A percentile compares a stretch with the other conserved stretches of the same genome.
Evolutionary conservation across 768 basidiomycete genomes (phyloP).

Genomic region (Trametes coccinea): DNA sequence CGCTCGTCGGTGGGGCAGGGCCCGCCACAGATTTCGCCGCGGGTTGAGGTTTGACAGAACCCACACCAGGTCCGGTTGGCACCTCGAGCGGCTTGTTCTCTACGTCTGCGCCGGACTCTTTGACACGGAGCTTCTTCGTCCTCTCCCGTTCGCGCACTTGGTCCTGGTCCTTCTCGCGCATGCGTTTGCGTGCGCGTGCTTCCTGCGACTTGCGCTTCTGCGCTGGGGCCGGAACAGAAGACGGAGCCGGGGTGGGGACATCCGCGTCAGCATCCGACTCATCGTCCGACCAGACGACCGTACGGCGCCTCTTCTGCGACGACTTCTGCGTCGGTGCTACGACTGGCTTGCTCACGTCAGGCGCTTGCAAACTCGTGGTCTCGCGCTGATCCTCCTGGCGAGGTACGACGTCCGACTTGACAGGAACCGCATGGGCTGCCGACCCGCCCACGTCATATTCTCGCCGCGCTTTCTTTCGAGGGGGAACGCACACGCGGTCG

Average conservation of each 20-base stretch:
- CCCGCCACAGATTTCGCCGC: background rate
- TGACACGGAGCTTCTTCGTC: background rate
- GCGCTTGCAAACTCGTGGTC: background rate
- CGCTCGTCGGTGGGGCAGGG: conserved; percentile 6
- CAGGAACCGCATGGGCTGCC: background rate
- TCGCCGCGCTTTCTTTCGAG: conserved; percentile 11
- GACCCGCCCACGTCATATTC: background rate
- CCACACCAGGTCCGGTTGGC: background rate
- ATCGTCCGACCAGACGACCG: conserved; percentile 20
- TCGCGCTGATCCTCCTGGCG: background rate
- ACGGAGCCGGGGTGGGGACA: background rate
- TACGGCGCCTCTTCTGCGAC: conserved; percentile 14
- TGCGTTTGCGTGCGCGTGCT: conserved; percentile 6
- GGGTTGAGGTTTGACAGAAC: background rate
- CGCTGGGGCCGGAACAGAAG: background rate
- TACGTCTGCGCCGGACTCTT: background rate
- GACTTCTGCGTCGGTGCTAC: background rate
- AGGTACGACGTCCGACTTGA: background rate
- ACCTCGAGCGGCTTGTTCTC: conserved; percentile 14
- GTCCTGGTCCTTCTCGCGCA: background rate
- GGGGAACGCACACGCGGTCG: background rate
- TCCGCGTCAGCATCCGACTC: conserved; percentile 18
- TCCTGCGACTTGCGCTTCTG: background rate
- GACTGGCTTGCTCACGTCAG: background rate
- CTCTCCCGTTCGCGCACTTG: background rate